phyloP scores from a whole-genome alignment of 768 basidiomycete genomes.

The Hericium erinaceus region DNA sequence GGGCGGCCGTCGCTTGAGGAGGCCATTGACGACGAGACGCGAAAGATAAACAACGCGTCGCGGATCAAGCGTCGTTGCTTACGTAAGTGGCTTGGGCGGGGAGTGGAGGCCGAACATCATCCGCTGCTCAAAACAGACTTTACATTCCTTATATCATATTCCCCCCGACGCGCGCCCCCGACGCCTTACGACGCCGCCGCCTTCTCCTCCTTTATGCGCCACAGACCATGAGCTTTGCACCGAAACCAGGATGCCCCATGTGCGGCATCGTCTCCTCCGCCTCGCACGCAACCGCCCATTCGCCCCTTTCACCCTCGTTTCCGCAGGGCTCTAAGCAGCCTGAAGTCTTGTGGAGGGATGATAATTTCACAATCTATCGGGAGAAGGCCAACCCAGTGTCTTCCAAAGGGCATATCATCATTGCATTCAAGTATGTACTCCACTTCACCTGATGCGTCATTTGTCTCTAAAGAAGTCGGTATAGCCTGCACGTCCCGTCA shows the following conservation, averaged over 20 bases:
- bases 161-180: not conserved
- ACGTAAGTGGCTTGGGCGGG: not conserved
- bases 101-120: too few relatives aligned
- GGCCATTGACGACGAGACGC: slow-evolving; percentile 3
- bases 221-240: slow-evolving; percentile 39
- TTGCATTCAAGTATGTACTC: slow-evolving; percentile 63
- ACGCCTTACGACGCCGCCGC: not conserved
- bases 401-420: slow-evolving; percentile 60
- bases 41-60: not conserved
- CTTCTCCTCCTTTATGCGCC: not conserved
- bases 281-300: slow-evolving; percentile 24
- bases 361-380: slow-evolving; percentile 67
- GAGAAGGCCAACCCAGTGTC: slow-evolving; percentile 66
- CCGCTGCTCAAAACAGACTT: too few relatives aligned
- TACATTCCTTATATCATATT: not conserved
- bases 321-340: slow-evolving; percentile 36
- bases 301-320: slow-evolving; percentile 38
- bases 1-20: slow-evolving; percentile 4
- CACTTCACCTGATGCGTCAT: not conserved
- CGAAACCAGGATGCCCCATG: slow-evolving; percentile 67
- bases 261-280: slow-evolving; percentile 62
- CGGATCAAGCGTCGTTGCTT: not conserved
- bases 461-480: slow-evolving; percentile 1
- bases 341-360: slow-evolving; percentile 67
- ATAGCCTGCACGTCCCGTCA: slow-evolving; percentile 69